Base-by-base conservation (phyloP, 1,284 basidiomycete genomes). In the Hemileia vastatrix region DNA sequence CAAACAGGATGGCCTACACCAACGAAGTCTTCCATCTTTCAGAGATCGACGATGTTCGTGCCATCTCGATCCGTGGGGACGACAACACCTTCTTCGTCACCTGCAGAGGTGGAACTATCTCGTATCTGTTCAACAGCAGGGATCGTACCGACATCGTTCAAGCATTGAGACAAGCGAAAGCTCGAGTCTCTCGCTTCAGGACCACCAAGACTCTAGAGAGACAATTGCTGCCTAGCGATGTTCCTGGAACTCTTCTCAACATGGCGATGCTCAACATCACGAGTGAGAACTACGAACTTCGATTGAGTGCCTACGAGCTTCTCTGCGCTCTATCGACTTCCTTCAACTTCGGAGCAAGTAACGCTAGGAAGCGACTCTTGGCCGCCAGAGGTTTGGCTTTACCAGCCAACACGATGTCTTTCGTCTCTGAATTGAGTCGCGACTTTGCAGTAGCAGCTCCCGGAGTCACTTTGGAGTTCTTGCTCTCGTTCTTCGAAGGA, bases 391-490 rank as follows among this genome's bases (percentile, higher is more conserved):
- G 64, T 64, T 65, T 73, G n/a, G n/a, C n/a, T n/a, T 81, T 89
- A 61, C 86, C 88, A 15, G 82, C 83, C 13, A 84, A 88, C 68
- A 80, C 84, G 2, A 79, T 81, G 36, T 76, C 82, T 1, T 87
- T 87, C 66, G 81, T 85, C 18, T 76, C 79, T 15, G 79, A 80
- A 63, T 76, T 91, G 44, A 90, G 87, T 73, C 83, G 85, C 65
- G 81, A 81, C 36, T 78, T 92, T 6, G 83, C 90, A 0, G 78
- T 78, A 1, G 84, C 85, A 68, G 83, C 83, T 6, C 88, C 90
- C 6, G 83, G 88, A 32, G 78, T 92, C 50, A 90, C 90, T 0
- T 78, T 93, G n/a, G 90, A 92, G 74, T 89, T 93, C 77, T 79
- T 92, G 59, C 83, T 84, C 18, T 89, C 91, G 76, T 86, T 90